Evolutionary conservation across 139 green algal species (phyloP).

Genomic region (Spirogloea muscicola): DNA sequence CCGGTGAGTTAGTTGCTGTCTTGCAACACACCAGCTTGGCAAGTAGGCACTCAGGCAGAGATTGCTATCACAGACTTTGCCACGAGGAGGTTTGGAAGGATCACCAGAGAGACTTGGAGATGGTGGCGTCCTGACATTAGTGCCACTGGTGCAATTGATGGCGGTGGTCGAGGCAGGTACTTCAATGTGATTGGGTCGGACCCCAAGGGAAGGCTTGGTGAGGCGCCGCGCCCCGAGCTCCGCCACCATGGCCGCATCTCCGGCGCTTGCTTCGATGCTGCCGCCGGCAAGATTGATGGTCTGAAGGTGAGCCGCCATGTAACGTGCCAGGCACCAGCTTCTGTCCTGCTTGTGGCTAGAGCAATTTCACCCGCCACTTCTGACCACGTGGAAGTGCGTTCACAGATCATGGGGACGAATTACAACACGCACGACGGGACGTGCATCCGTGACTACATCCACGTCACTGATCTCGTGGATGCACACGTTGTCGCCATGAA

Average conservation of each 20-base stretch:
- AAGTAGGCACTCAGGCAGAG: too few relatives aligned
- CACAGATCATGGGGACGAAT: slow-evolving; percentile 43
- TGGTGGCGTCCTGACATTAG: too few relatives aligned
- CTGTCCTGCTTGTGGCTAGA: background rate
- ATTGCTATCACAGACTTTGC: too few relatives aligned
- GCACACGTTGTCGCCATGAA: slow-evolving; percentile 54
- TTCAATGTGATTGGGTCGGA: slow-evolving; percentile 75
- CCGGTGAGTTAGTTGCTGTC: too few relatives aligned
- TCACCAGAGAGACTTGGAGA: too few relatives aligned
- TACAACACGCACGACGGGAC: slow-evolving; percentile 45
- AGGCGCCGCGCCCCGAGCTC: slow-evolving; percentile 59
- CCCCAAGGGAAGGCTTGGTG: slow-evolving; percentile 58
- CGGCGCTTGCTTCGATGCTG: slow-evolving; percentile 67
- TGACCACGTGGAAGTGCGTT: background rate
- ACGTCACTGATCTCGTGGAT: slow-evolving; percentile 65
- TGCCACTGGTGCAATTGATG: too few relatives aligned
- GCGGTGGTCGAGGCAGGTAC: slow-evolving; percentile 58
- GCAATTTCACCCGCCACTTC: background rate
- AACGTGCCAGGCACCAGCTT: background rate
- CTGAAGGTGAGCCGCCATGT: slow-evolving; percentile 43
- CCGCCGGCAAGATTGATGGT: slow-evolving; percentile 46
- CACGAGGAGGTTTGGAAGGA: too few relatives aligned
- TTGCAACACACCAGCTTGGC: too few relatives aligned
- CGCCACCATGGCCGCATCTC: slow-evolving; percentile 58
- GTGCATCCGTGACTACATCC: slow-evolving; percentile 67